Base-by-base conservation (phyloP, 441 rosid genomes). In the Pelargonium australe region DNA sequence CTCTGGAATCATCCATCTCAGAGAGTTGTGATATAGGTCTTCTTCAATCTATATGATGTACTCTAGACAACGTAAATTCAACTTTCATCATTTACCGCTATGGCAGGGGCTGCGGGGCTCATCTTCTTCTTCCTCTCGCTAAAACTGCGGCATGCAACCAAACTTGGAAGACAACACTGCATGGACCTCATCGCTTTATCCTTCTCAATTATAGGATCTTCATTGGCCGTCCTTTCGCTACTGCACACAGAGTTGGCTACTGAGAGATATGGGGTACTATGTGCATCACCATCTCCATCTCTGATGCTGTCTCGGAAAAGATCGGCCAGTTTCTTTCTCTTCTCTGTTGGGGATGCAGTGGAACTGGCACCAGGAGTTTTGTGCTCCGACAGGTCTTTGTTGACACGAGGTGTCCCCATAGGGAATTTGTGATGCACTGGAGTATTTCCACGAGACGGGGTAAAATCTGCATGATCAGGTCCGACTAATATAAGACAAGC, bases 291-390 rank as follows among this genome's bases (percentile, higher is more conserved):
- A 49, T 64, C 72, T 51, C 76, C 81, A 25, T 73, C 89, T 58
- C 80, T 72, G 12, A 76, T 65, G 70, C 89, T 86, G 31, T 92
- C 93, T 68, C 53, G 79, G 72, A 95, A 95, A 51, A 95, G 89
- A 70, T 95, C 96, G 8, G 76, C 79, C n/a, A 95, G 89, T 73
- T 82, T 91, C 90, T 84, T 85, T 80, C 86, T 95, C 79, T 82
- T 85, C 64, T 76, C 82, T 0, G 78, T 72, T 19, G 81, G 80
- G 25, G 91, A 71, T 10, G 81, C 79, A 23, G 92, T 16, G 12
- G 71, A 67, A 23, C 68, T 64, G n/a, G 80, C 72, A 74, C 62
- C 69, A 0, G 86, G 75, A 12, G 80, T 74, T 72, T 62, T 75
- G 70, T 31, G 85, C 57, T 72, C 81, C 40, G 19, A 65, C 28